phyloP scores from a whole-genome alignment of 208 protist species.

The Phytomonas sp. region DNA sequence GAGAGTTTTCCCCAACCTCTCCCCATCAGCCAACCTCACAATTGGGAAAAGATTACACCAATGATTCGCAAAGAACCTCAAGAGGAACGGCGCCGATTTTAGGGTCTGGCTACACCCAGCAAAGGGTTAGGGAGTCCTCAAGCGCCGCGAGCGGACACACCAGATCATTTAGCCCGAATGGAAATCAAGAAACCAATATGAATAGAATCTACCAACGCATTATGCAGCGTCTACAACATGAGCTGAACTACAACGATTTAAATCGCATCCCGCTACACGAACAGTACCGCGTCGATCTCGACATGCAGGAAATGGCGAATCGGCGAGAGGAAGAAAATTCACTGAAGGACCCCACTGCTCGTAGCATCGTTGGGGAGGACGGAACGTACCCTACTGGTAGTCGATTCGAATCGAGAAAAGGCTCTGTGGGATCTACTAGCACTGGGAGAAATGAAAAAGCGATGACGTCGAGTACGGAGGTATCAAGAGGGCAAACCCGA shows the following conservation, averaged over 20 bases:
- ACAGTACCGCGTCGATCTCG: slow-evolving; percentile 53
- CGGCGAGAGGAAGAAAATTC: slow-evolving; percentile 3
- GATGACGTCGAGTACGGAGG: background rate
- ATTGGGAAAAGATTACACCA: background rate
- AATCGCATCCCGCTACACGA: slow-evolving; percentile 33
- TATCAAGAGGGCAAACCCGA: background rate
- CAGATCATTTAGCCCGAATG: slow-evolving; percentile 2
- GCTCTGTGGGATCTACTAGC: background rate
- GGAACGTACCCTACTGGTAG: background rate
- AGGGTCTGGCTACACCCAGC: background rate
- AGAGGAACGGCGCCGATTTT: background rate
- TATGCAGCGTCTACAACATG: slow-evolving; percentile 73
- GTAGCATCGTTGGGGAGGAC: background rate
- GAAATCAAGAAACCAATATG: slow-evolving; percentile 44
- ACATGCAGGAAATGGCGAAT: slow-evolving; percentile 17
- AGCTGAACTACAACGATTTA: slow-evolving; percentile 75
- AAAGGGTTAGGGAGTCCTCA: background rate
- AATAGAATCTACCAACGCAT: slow-evolving; percentile 72
- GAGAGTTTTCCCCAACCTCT: background rate
- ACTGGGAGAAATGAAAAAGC: background rate
- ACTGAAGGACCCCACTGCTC: background rate
- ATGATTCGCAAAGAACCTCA: background rate
- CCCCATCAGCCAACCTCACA: background rate
- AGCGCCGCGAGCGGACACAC: background rate
- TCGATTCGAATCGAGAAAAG: background rate